Percentiles rank a stretch among this genome's conserved stretches.
phyloP scores from a whole-genome alignment of 495 filamentous ascomycete species.

The Thermothielavioides terrestris region DNA sequence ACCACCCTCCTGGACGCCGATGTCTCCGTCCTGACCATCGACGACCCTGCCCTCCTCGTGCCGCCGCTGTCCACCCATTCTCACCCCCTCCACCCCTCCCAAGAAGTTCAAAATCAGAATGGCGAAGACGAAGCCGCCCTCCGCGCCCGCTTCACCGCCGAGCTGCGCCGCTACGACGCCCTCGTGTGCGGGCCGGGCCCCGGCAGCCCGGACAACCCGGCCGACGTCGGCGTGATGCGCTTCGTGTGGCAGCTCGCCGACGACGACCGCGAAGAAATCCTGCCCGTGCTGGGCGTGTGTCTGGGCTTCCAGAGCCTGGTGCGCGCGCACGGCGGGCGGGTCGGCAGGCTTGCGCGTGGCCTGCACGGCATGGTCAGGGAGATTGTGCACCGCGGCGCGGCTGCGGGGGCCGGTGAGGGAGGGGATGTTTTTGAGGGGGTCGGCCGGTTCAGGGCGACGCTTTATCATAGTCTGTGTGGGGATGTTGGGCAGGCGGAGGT shows the following conservation, averaged over 20 bases:
- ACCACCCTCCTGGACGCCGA: constrained; percentile 53
- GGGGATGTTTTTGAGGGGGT: constrained; percentile 44
- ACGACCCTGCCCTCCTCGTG: constrained; percentile 43
- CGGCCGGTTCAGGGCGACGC: constrained; percentile 55
- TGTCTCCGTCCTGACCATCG: constrained; percentile 66
- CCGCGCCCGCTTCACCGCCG: constrained; percentile 25
- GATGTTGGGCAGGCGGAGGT: constrained; percentile 38
- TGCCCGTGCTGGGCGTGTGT: constrained; percentile 84
- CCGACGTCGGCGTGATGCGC: constrained; percentile 73
- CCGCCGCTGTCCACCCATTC: constrained; percentile 3
- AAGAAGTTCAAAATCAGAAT: no score
- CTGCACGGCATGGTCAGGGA: constrained; percentile 72
- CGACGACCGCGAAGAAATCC: constrained; percentile 39
- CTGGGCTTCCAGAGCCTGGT: constrained; percentile 85
- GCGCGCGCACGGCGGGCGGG: constrained; percentile 52
- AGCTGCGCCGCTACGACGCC: constrained; percentile 57
- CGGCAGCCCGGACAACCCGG: constrained; percentile 48
- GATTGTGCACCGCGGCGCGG: constrained; percentile 44
- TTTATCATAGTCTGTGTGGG: constrained; percentile 85
- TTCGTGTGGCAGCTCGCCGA: constrained; percentile 62
- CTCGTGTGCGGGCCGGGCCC: constrained; percentile 77
- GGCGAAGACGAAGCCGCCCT: not conserved
- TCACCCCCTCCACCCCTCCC: not conserved
- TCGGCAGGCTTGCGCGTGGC: constrained; percentile 55
- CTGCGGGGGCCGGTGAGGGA: constrained; percentile 11